Percentiles rank a stretch among this genome's conserved stretches.
These are phyloP conservation scores for Sanghuangporus weigelae DNA, from an alignment of 1,284 basidiomycete species.

Conservation along the genomic window DNA sequence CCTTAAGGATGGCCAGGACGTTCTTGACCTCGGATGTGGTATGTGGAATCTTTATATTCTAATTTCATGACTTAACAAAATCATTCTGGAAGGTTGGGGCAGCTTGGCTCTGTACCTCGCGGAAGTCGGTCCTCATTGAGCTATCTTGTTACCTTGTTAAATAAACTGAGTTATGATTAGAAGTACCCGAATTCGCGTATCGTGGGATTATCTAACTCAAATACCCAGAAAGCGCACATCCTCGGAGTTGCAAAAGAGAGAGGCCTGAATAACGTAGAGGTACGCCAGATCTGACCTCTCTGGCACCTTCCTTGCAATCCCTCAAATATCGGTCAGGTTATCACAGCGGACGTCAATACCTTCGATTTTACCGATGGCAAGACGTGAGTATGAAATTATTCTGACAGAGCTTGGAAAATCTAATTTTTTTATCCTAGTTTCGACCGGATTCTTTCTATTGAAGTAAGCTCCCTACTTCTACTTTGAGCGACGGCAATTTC, in stretches of 20 bases:
- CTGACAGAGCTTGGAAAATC: neutral
- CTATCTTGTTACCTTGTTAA: neutral
- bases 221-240: conserved; percentile 68
- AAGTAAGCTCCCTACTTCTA: conserved; percentile 31
- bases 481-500: too few relatives aligned
- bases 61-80: neutral
- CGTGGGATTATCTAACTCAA: conserved; percentile 65
- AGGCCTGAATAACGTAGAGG: conserved; percentile 56
- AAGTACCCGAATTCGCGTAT: conserved; percentile 69
- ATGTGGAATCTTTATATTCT: conserved; percentile 17
- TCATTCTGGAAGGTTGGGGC: conserved; percentile 49
- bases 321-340: conserved; percentile 35
- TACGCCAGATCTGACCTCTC: conserved; percentile 20
- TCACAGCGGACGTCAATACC: conserved; percentile 70
- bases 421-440: conserved; percentile 39
- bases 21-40: conserved; percentile 74
- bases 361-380: conserved; percentile 52
- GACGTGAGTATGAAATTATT: conserved; percentile 33
- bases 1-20: conserved; percentile 58
- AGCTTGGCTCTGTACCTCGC: conserved; percentile 68
- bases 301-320: neutral
- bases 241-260: conserved; percentile 48
- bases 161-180: conserved; percentile 27
- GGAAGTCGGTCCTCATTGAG: conserved; percentile 36
- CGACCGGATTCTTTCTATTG: conserved; percentile 71